Evolutionary conservation across 495 filamentous ascomycete species (phyloP).

Genomic region (Pseudotulostoma volvatum): DNA sequence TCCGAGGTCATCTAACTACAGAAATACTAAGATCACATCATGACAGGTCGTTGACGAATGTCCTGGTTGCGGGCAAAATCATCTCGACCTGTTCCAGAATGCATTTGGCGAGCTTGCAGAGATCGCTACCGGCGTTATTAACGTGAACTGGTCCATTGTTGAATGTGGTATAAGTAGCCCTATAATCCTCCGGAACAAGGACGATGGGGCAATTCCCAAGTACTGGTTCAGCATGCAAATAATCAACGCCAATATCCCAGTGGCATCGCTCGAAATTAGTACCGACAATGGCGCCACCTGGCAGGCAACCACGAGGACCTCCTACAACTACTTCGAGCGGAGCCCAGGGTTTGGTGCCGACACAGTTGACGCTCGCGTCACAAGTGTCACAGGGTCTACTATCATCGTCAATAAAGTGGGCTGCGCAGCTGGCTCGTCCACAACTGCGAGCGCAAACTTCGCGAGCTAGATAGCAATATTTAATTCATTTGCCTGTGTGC

Average conservation of each 20-base stretch:
- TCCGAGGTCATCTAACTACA: too few species aligned
- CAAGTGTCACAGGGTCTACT: conserved; percentile 27
- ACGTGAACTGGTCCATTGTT: conserved; percentile 34
- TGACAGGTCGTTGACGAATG: conserved; percentile 43
- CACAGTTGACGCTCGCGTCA: conserved; percentile 36
- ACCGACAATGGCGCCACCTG: conserved; percentile 39
- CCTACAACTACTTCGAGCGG: conserved; percentile 47
- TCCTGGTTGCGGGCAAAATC: conserved; percentile 36
- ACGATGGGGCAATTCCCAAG: conserved; percentile 25
- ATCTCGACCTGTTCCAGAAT: conserved; percentile 42
- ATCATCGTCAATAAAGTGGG: conserved; percentile 5
- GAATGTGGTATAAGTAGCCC: conserved; percentile 35
- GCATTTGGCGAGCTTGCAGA: conserved; percentile 34
- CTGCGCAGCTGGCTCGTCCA: not conserved
- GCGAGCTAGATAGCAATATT: too few species aligned
- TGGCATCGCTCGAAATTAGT: conserved; percentile 37
- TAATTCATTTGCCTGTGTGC: too few species aligned
- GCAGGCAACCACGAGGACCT: conserved; percentile 29
- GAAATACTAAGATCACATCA: too few species aligned
- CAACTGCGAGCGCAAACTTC: not conserved
- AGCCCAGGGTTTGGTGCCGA: conserved; percentile 33
- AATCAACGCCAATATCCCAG: conserved; percentile 37
- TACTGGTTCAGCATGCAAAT: conserved; percentile 46
- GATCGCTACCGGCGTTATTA: conserved; percentile 34
- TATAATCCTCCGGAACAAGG: conserved; percentile 39